Evolutionary conservation across 306 rosid species (phyloP).

Genomic region (Lathyrus sativus): DNA sequence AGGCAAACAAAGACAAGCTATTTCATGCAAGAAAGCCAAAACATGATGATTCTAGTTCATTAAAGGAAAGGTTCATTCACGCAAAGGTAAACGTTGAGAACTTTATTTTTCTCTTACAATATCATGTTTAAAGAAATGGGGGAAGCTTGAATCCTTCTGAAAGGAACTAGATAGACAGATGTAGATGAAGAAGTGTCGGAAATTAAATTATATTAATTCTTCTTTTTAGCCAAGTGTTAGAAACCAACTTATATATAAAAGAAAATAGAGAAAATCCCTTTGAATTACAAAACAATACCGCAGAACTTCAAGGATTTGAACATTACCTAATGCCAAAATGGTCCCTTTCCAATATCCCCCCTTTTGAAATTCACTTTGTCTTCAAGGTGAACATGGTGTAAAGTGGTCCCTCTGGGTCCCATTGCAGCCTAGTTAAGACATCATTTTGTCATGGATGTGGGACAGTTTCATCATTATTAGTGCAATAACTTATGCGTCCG

Average conservation of each 20-base stretch:
- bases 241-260: not conserved
- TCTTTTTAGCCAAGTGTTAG: not conserved
- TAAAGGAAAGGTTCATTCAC: conserved; percentile 72
- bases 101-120: conserved; percentile 29
- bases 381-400: not conserved
- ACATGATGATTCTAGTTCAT: conserved; percentile 59
- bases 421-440: not conserved
- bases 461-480: not conserved
- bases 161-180: not conserved
- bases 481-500: not conserved
- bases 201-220: no score
- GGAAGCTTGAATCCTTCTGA: conserved; percentile 21
- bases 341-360: not conserved
- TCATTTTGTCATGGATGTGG: not conserved
- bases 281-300: not conserved
- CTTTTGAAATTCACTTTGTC: not conserved
- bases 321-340: no score
- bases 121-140: conserved; percentile 12
- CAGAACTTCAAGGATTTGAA: not conserved
- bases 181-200: not conserved
- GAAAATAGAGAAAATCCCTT: not conserved
- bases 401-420: not conserved
- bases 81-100: conserved; percentile 59
- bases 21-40: conserved; percentile 56
- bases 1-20: conserved; percentile 42